Base-by-base conservation (phyloP, 1,284 basidiomycete species). In the Rhodofomes roseus region DNA sequence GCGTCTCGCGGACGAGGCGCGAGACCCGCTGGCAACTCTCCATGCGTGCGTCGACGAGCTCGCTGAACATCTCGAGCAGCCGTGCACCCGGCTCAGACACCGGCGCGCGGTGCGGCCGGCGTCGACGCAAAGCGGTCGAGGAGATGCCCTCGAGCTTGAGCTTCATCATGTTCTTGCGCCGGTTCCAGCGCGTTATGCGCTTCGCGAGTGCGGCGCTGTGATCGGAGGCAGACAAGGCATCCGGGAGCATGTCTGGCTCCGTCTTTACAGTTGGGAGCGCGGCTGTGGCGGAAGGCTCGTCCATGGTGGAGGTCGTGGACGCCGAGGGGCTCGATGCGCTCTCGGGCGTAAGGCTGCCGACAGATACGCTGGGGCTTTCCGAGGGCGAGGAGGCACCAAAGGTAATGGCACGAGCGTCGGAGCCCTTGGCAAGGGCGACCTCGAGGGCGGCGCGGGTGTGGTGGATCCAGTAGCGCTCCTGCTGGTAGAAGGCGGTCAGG, bases 1-100 rank as follows among this genome's bases (percentile, higher is more conserved):
- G 69, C 68, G 66, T 74, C 70, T 81, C 79, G 65, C 79, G 77
- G 40, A 89, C 80, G 63, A 90, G 76, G 50, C 78, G 78, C 62
- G 82, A 81, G 54, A 88, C 76, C 39, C 86, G 77, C 63, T 85
- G 78, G 70, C 88, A 90, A 68, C 85, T 88, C 70, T 90, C 86
- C 81, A 90, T 84, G 56, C 89, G 80, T 6, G 83, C 77, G 65
- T 89, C 85, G 77, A 89, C 82, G 75, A 90, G 83, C 63, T 82
- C 80, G 59, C 85, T 85, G 68, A 87, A 89, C 76, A 85, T 81
- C 65, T 85, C 81, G 59, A 90, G 76, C 57, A 90, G 79, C 54
- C 80, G 80, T 31, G 85, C 75, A 44, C 76, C 72, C 29, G 79
- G 75, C 63, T 82, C 79, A 22, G 73, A 65, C 72, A 70, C 65